phyloP scores from a whole-genome alignment of 2,329 filamentous ascomycete genomes.

The Hortaea sp. region DNA sequence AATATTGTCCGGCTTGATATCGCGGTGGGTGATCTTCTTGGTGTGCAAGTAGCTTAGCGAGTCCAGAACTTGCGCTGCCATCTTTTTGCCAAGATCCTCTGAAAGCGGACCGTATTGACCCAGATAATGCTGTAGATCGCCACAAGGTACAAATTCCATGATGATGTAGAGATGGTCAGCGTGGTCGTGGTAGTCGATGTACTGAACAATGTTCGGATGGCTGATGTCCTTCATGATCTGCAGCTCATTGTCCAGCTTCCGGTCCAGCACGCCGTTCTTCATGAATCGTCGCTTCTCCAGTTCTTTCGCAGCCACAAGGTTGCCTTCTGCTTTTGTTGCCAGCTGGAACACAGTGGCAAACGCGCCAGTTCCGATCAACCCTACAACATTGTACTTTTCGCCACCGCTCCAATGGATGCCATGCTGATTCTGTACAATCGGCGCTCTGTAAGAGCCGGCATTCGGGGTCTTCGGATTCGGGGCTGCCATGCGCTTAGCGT shows the following conservation, averaged over 20 bases:
- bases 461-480: slow-evolving; percentile 3
- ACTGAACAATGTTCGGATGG: slow-evolving; percentile 85
- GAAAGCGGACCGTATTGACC: slow-evolving; percentile 49
- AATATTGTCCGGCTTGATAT: slow-evolving; percentile 98
- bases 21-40: slow-evolving; percentile 89
- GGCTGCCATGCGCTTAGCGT: neutral
- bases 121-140: slow-evolving; percentile 72
- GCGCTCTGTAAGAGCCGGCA: slow-evolving; percentile 11
- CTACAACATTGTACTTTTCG: slow-evolving; percentile 70
- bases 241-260: slow-evolving; percentile 95
- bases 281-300: slow-evolving; percentile 87
- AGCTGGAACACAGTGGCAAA: slow-evolving; percentile 92
- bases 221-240: slow-evolving; percentile 80
- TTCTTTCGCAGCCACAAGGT: slow-evolving; percentile 84
- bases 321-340: slow-evolving; percentile 73
- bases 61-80: slow-evolving; percentile 67
- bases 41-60: slow-evolving; percentile 79
- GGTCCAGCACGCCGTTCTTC: slow-evolving; percentile 81
- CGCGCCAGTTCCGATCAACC: slow-evolving; percentile 78
- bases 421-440: slow-evolving; percentile 31
- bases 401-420: slow-evolving; percentile 76
- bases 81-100: slow-evolving; percentile 59
- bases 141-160: slow-evolving; percentile 82
- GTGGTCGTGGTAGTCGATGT: slow-evolving; percentile 79
- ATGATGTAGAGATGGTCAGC: slow-evolving; percentile 80